Percentiles rank a stretch among this genome's conserved stretches.
Evolutionary conservation across 495 filamentous ascomycete species (phyloP).

Genomic region (Penicillium cinerascens): DNA sequence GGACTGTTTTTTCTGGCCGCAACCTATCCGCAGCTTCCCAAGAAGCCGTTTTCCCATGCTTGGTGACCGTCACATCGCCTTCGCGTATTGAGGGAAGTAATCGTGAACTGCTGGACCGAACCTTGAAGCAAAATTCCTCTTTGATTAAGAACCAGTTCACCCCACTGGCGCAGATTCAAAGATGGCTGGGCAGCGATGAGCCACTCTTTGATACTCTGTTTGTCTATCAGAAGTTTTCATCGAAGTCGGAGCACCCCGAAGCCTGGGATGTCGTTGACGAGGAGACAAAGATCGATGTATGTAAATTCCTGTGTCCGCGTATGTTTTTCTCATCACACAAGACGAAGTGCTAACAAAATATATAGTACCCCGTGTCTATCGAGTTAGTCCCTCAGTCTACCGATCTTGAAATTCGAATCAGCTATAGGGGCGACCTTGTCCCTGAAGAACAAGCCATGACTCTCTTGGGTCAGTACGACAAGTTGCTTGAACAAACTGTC

Average conservation of each 20-base stretch:
- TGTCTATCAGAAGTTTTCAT: slow-evolving; percentile 64
- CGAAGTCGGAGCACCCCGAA: slow-evolving; percentile 1
- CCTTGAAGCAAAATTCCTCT: slow-evolving; percentile 57
- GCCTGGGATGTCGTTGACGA: slow-evolving; percentile 52
- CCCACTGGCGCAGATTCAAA: slow-evolving; percentile 63
- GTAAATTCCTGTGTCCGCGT: slow-evolving; percentile 13
- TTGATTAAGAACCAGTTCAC: slow-evolving; percentile 66
- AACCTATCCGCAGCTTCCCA: slow-evolving; percentile 49
- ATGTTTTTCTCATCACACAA: neutral
- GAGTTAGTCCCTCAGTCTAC: slow-evolving; percentile 57
- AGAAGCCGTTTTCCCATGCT: slow-evolving; percentile 63
- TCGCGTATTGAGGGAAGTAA: slow-evolving; percentile 50
- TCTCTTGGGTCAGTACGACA: slow-evolving; percentile 32
- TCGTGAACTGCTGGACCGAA: slow-evolving; percentile 48
- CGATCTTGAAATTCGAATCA: slow-evolving; percentile 55
- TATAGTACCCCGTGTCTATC: slow-evolving; percentile 64
- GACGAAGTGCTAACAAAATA: neutral
- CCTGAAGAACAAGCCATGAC: slow-evolving; percentile 57
- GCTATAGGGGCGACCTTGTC: slow-evolving; percentile 56
- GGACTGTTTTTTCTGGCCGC: slow-evolving; percentile 69
- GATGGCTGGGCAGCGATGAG: slow-evolving; percentile 56
- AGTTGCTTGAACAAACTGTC: slow-evolving; percentile 24
- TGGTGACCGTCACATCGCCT: slow-evolving; percentile 67
- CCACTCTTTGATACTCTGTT: slow-evolving; percentile 76
- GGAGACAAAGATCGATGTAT: slow-evolving; percentile 53